These are phyloP conservation scores for Lepidium didymum DNA, from an alignment of 345 rosid species.

Conservation along the genomic window DNA sequence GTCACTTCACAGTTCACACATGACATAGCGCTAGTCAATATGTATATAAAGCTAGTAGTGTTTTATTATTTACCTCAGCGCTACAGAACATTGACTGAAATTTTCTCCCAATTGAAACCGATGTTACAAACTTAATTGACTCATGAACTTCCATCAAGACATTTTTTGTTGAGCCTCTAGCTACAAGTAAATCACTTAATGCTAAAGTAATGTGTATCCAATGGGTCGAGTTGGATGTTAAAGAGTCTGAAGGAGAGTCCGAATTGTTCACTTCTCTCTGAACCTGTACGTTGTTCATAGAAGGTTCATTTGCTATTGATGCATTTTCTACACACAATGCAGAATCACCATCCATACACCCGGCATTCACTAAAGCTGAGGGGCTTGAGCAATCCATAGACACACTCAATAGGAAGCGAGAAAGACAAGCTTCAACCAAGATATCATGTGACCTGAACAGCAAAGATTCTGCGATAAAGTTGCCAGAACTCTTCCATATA, in stretches of 20 bases:
- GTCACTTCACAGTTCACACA: constrained; percentile 13
- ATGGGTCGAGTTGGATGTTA: constrained; percentile 25
- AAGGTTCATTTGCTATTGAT: constrained; percentile 28
- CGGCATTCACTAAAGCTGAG: constrained; percentile 26
- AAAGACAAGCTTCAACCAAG: constrained; percentile 54
- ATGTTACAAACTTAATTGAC: constrained; percentile 46
- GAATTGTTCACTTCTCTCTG: constrained; percentile 30
- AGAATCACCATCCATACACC: constrained; percentile 28
- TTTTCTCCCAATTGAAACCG: constrained; percentile 50
- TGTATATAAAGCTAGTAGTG: constrained; percentile 6
- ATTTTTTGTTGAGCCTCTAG: constrained; percentile 47
- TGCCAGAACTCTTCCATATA: constrained; percentile 39
- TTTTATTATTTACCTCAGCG: constrained; percentile 47
- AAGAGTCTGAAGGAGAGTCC: constrained; percentile 34
- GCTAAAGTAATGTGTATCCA: constrained; percentile 45
- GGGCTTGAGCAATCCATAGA: constrained; percentile 38
- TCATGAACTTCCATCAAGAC: constrained; percentile 41
- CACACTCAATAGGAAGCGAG: constrained; percentile 45
- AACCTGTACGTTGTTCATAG: constrained; percentile 33
- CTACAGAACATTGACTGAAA: constrained; percentile 45
- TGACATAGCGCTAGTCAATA: constrained; percentile 6
- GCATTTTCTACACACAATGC: constrained; percentile 23
- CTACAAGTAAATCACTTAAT: constrained; percentile 42
- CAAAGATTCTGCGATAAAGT: constrained; percentile 31
- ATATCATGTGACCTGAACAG: constrained; percentile 41